Evolutionary conservation across 192 early-diverging fungal species (phyloP).

Genomic region (Borealophlyctis nickersoniae): DNA sequence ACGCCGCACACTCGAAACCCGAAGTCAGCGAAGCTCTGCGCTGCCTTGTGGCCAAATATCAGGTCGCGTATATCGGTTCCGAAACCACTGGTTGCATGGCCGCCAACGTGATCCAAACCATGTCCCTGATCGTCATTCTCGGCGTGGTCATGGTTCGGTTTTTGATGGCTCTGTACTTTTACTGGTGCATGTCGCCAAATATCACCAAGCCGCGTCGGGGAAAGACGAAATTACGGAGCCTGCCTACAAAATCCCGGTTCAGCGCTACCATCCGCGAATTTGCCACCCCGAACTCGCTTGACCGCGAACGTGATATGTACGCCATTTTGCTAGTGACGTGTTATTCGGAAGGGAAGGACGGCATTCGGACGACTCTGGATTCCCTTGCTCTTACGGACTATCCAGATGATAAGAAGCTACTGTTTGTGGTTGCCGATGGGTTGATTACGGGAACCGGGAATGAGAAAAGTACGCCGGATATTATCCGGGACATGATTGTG

Average conservation of each 20-base stretch:
- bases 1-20: constrained; percentile 14
- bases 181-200: constrained; percentile 28
- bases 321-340: constrained; percentile 80
- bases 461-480: constrained; percentile 85
- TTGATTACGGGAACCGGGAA: constrained; percentile 92
- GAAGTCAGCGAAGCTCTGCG: constrained; percentile 20
- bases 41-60: constrained; percentile 26
- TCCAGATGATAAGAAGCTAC: constrained; percentile 81
- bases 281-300: background rate
- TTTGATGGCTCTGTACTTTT: constrained; percentile 44
- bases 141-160: constrained; percentile 43
- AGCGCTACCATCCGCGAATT: background rate
- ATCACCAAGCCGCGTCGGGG: background rate
- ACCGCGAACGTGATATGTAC: constrained; percentile 21
- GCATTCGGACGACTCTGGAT: constrained; percentile 81
- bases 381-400: constrained; percentile 72
- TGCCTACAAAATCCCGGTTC: background rate
- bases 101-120: constrained; percentile 22
- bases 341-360: constrained; percentile 89
- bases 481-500: constrained; percentile 69
- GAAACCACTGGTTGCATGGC: constrained; percentile 38
- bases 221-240: background rate
- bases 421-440: constrained; percentile 84
- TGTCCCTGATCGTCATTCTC: constrained; percentile 37
- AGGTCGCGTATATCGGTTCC: constrained; percentile 30